phyloP scores from a whole-genome alignment of 106 monocot species.

The Allium fistulosum region DNA sequence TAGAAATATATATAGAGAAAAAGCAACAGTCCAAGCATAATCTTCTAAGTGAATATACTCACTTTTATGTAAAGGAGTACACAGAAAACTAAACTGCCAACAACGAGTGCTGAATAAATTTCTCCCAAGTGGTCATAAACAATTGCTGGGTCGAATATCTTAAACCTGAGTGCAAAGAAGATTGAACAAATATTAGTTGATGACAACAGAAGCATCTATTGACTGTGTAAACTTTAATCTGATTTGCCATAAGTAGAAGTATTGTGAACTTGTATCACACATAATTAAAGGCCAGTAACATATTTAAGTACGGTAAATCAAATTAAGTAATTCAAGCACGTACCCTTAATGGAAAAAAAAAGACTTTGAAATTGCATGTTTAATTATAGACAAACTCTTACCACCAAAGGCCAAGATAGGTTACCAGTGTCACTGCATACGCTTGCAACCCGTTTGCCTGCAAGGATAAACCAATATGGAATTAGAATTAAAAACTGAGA shows the following conservation, averaged over 20 bases:
- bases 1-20: not conserved
- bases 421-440: conserved; percentile 81
- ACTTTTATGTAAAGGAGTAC: conserved; percentile 87
- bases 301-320: too few species aligned
- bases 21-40: not conserved
- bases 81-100: conserved; percentile 90
- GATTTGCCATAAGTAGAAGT: not conserved
- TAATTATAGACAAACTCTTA: conserved; percentile 15
- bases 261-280: not conserved
- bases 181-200: not conserved
- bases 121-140: conserved; percentile 97
- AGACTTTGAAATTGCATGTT: not conserved
- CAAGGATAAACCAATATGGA: conserved; percentile 10
- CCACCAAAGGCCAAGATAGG: conserved; percentile 90
- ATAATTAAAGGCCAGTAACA: not conserved
- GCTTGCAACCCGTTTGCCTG: conserved; percentile 97
- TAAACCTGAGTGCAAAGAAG: conserved; percentile 46
- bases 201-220: not conserved
- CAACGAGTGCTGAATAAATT: conserved; percentile 77
- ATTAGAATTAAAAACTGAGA: too few species aligned
- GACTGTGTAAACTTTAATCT: not conserved
- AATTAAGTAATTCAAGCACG: too few species aligned
- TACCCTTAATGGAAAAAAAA: not conserved
- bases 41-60: conserved; percentile 8
- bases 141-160: conserved; percentile 75